These are phyloP conservation scores for Candida bentonensis DNA, from an alignment of 805 yeast genomes.

Conservation along the genomic window DNA sequence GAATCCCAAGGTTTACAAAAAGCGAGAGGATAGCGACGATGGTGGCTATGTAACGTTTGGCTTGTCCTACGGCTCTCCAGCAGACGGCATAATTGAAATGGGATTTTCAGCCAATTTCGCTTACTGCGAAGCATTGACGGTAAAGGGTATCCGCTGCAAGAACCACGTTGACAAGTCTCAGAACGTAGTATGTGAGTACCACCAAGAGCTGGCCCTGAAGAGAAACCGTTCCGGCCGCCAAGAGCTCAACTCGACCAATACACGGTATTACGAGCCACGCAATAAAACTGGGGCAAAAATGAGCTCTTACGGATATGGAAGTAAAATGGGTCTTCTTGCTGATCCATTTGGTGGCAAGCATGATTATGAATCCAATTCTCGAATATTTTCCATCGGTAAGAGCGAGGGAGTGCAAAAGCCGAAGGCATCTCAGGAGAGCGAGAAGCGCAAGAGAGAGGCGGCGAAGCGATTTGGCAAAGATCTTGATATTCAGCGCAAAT, in stretches of 20 bases:
- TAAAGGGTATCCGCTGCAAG: conserved; percentile 37
- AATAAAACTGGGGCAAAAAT: conserved; percentile 27
- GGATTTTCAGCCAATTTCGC: conserved; percentile 61
- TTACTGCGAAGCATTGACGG: conserved; percentile 41
- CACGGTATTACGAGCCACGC: conserved; percentile 42
- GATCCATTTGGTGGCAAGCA: conserved; percentile 14
- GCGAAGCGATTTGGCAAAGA: neutral
- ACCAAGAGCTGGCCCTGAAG: conserved; percentile 43
- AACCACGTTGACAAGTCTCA: conserved; percentile 43
- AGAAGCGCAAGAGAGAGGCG: neutral
- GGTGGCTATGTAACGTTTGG: conserved; percentile 32
- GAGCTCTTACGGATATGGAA: conserved; percentile 25
- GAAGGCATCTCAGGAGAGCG: neutral
- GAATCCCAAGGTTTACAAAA: conserved; percentile 48
- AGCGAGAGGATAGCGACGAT: conserved; percentile 16
- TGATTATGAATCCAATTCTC: conserved; percentile 24
- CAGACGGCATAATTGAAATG: conserved; percentile 49
- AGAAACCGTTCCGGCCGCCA: conserved; percentile 47
- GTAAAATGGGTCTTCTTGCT: conserved; percentile 19
- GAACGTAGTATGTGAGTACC: conserved; percentile 55
- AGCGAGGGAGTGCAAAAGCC: neutral
- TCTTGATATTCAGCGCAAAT: neutral
- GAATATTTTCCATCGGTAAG: conserved; percentile 9
- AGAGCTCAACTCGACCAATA: conserved; percentile 54
- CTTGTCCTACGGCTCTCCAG: conserved; percentile 36